Evolutionary conservation across 2,329 filamentous ascomycete genomes (phyloP).

Genomic region (Fonsecaea erecta): DNA sequence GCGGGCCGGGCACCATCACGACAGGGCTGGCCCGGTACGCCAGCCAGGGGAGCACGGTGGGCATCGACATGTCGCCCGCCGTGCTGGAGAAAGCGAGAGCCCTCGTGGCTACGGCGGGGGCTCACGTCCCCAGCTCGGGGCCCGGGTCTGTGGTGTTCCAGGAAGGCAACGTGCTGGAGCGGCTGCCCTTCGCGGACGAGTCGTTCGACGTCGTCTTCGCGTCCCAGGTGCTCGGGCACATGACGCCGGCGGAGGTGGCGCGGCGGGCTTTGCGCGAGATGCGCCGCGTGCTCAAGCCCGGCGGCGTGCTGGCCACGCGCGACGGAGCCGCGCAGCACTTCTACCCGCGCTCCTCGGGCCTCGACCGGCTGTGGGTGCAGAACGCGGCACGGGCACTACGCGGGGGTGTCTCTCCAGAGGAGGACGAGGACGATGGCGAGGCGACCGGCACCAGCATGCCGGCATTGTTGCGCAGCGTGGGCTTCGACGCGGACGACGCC

Average conservation of each 20-base stretch:
- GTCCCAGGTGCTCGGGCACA: conserved; percentile 52
- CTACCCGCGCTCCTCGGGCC: conserved; percentile 40
- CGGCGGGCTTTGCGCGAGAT: conserved; percentile 24
- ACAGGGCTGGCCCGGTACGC: conserved; percentile 49
- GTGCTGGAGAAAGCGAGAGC: conserved; percentile 43
- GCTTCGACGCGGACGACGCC: conserved; percentile 40
- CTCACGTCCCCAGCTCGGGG: conserved; percentile 28
- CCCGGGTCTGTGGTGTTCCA: conserved; percentile 39
- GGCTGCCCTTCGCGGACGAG: conserved; percentile 48
- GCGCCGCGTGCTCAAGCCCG: conserved; percentile 48
- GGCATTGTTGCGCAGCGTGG: conserved; percentile 40
- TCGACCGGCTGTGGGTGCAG: conserved; percentile 42
- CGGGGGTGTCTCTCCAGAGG: conserved; percentile 26
- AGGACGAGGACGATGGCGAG: conserved; percentile 23
- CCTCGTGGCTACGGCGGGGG: conserved; percentile 25
- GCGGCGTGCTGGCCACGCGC: conserved; percentile 44
- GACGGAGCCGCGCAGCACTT: conserved; percentile 40
- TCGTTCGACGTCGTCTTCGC: conserved; percentile 52
- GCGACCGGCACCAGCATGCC: conserved; percentile 39
- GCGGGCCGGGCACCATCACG: conserved; percentile 58
- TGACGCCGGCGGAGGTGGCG: conserved; percentile 41
- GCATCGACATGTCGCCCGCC: conserved; percentile 46
- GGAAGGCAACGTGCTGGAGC: conserved; percentile 44
- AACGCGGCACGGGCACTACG: conserved; percentile 38
- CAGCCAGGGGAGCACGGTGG: conserved; percentile 47